Evolutionary conservation across 495 filamentous ascomycete genomes (phyloP).

Genomic region (Tuber indicum): DNA sequence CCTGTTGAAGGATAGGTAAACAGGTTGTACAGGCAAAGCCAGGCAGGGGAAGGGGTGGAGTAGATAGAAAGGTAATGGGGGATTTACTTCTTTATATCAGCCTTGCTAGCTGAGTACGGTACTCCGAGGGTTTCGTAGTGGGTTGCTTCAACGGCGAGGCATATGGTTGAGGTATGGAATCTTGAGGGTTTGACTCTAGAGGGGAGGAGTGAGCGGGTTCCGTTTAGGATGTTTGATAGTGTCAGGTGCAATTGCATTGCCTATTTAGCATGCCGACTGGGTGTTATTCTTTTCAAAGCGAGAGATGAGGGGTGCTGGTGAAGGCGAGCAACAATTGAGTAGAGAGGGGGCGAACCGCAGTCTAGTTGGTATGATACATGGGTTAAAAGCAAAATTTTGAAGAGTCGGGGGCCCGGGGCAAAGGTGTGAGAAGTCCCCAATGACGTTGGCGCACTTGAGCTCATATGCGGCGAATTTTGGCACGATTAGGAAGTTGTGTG

Average conservation of each 20-base stretch:
- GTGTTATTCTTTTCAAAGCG: not conserved
- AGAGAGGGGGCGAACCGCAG: not conserved
- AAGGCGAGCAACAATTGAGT: not conserved
- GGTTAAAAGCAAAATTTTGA: not conserved
- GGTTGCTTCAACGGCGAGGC: slow-evolving; percentile 45
- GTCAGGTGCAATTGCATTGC: slow-evolving; percentile 22
- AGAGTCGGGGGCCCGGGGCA: not conserved
- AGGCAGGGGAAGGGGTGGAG: slow-evolving; percentile 7
- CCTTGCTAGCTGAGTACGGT: slow-evolving; percentile 57
- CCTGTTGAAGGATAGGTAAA: slow-evolving; percentile 44
- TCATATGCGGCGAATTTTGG: not conserved
- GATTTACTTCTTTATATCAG: slow-evolving; percentile 76
- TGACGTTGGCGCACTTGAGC: not conserved
- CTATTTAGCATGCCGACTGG: slow-evolving; percentile 19
- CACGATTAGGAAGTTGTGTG: not conserved
- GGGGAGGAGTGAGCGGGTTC: not conserved
- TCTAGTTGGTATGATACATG: not conserved
- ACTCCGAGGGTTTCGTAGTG: slow-evolving; percentile 83
- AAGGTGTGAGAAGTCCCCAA: not conserved
- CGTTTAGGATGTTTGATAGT: not conserved
- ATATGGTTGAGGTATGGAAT: slow-evolving; percentile 47
- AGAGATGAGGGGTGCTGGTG: not conserved
- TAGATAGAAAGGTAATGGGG: slow-evolving; percentile 5
- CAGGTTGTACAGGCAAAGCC: slow-evolving; percentile 11
- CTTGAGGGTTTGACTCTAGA: not conserved